Evolutionary conservation across 2,329 filamentous ascomycete species (phyloP), one percentile per base, ranked within the genome.

Genomic region (Aspergillus puulaauensis): DNA sequence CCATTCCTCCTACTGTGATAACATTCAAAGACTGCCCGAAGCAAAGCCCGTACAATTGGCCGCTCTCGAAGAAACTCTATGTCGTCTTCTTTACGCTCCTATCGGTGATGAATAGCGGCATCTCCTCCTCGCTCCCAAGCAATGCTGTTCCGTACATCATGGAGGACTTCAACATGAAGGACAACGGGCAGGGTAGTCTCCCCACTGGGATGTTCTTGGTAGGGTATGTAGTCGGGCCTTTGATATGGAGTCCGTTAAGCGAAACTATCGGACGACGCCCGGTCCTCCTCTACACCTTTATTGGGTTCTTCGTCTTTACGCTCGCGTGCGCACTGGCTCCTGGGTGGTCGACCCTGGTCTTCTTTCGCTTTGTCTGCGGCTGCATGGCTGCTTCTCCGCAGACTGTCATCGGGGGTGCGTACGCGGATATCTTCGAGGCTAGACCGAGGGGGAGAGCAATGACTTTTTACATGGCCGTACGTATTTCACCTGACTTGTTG

Each of bases 221-320:
- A 17, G 74, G 74, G 2, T 77, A 74, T 56, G 69, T 71, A 4
- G 62, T 79, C 9, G 77, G 76, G 0, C 77, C 77, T 1, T 57
- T 78, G 1, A 55, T 77, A 1, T 78, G 75, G 40, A 77, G 74
- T 4, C 77, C 77, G 0, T 60, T 79, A 2, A 77, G 74, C n/a
- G 77, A 80, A 50, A 68, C 73, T 2, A 66, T 73, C 41, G 77
- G 77, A 1, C 69, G 77, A 1, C 72, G 66, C 49, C 66, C 70
- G 1, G 73, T 79, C 6, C 65, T 86, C 58, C 71, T 86, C 0
- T 73, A 67, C 9, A 81, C 83, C 0, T 85, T 86, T 58, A 47
- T 70, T n/a, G 63, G 72, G 3, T 78, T 74, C 56, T 73, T 70
- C 8, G 47, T 75, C 4, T 77, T 69, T 50, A 79, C 75, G 0